phyloP scores from a whole-genome alignment of 306 rosid species.

The Castanea sativa region DNA sequence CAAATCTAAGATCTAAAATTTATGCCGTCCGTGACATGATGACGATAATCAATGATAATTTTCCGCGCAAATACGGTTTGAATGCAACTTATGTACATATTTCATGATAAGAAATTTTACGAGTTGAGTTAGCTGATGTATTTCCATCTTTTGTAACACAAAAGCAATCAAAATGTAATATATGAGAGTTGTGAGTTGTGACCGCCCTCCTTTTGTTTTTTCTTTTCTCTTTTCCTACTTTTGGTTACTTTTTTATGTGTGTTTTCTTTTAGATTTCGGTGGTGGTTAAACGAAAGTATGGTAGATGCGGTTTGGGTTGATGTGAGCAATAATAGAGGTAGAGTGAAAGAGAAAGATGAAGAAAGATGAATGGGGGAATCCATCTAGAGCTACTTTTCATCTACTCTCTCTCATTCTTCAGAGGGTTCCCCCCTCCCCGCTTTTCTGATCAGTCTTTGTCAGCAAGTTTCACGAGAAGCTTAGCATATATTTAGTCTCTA shows the following conservation, averaged over 20 bases:
- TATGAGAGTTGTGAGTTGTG: no score
- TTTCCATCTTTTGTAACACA: no score
- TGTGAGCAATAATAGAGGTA: slow-evolving; percentile 58
- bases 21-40: no score
- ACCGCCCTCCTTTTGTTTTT: background rate
- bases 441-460: slow-evolving; percentile 25
- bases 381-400: slow-evolving; percentile 48
- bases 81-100: no score
- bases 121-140: no score
- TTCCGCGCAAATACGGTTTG: fast-evolving
- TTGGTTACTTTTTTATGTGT: slow-evolving; percentile 29
- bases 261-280: slow-evolving; percentile 33
- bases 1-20: no score
- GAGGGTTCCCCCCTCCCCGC: slow-evolving; percentile 22
- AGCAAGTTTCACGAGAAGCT: slow-evolving; percentile 29
- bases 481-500: slow-evolving; percentile 21
- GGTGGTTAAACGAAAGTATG: slow-evolving; percentile 45
- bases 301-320: slow-evolving; percentile 54
- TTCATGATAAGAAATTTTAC: no score
- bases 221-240: slow-evolving; percentile 12
- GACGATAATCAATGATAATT: no score
- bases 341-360: slow-evolving; percentile 27
- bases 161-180: no score
- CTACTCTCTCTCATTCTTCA: slow-evolving; percentile 35
- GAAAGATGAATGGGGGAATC: slow-evolving; percentile 39